These are phyloP conservation scores for Leptographium radiaticola DNA, from an alignment of 2,329 filamentous ascomycete species.

Conservation along the genomic window DNA sequence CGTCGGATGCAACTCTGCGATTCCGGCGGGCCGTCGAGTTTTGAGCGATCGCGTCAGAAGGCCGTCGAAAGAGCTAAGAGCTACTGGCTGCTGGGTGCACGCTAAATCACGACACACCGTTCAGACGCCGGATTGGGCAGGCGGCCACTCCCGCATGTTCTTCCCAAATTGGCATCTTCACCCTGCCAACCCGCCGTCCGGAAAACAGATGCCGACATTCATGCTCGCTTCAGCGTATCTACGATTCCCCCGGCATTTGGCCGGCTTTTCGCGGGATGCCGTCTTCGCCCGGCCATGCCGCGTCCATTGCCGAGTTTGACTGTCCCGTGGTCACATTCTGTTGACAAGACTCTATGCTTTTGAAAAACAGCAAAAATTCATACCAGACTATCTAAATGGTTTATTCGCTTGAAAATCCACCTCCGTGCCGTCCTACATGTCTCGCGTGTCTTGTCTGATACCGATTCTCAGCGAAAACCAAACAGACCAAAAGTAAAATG, in stretches of 20 bases:
- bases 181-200: too few relatives aligned
- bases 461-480: too few relatives aligned
- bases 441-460: background rate
- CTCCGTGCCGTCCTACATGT: background rate
- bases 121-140: background rate
- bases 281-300: too few relatives aligned
- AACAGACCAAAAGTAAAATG: background rate
- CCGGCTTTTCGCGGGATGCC: too few relatives aligned
- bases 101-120: background rate
- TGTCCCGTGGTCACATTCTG: too few relatives aligned
- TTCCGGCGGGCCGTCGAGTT: too few relatives aligned
- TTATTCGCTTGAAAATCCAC: background rate
- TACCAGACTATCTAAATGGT: background rate
- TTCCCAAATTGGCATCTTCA: background rate
- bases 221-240: too few relatives aligned
- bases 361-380: background rate
- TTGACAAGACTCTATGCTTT: background rate
- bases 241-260: too few relatives aligned
- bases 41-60: background rate
- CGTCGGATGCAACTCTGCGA: too few relatives aligned
- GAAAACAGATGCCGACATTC: too few relatives aligned
- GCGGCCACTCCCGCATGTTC: background rate
- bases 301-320: too few relatives aligned
- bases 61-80: background rate
- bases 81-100: background rate